These are phyloP conservation scores for Chlorella ohadii DNA, from an alignment of 139 green algal species.

Conservation along the genomic window DNA sequence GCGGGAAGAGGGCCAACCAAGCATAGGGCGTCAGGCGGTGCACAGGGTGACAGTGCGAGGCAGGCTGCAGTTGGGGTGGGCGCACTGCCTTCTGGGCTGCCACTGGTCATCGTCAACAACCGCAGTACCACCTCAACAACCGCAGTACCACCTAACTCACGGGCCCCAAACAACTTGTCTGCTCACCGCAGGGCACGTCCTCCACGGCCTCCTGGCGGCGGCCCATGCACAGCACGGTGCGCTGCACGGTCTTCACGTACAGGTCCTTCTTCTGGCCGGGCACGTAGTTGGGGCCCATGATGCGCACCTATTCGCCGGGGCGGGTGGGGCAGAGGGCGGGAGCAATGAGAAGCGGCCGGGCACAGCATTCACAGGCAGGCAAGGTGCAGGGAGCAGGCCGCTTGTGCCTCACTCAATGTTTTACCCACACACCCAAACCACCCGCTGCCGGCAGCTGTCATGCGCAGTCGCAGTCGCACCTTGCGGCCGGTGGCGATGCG, in stretches of 20 bases:
- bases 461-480: conserved; percentile 57
- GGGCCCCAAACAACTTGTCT: too few species aligned
- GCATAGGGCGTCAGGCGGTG: too few species aligned
- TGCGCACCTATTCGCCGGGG: conserved; percentile 87
- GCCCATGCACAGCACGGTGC: conserved; percentile 99
- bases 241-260: conserved; percentile 98
- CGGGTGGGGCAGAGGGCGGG: neutral
- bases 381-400: neutral
- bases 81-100: too few species aligned
- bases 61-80: too few species aligned
- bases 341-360: neutral
- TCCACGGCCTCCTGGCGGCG: conserved; percentile 97
- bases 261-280: conserved; percentile 99
- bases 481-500: conserved; percentile 90
- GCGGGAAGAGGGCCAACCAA: neutral
- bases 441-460: too few species aligned
- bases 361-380: too few species aligned
- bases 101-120: too few species aligned
- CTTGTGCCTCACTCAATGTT: too few species aligned
- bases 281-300: conserved; percentile 99
- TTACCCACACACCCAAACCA: too few species aligned
- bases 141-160: too few species aligned
- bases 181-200: conserved; percentile 93
- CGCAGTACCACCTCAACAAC: too few species aligned
- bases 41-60: too few species aligned